Evolutionary conservation across 176 grass and related monocot species (phyloP), one percentile per base, ranked within the genome.

Genomic region (barley (Hordeum vulgare)): DNA sequence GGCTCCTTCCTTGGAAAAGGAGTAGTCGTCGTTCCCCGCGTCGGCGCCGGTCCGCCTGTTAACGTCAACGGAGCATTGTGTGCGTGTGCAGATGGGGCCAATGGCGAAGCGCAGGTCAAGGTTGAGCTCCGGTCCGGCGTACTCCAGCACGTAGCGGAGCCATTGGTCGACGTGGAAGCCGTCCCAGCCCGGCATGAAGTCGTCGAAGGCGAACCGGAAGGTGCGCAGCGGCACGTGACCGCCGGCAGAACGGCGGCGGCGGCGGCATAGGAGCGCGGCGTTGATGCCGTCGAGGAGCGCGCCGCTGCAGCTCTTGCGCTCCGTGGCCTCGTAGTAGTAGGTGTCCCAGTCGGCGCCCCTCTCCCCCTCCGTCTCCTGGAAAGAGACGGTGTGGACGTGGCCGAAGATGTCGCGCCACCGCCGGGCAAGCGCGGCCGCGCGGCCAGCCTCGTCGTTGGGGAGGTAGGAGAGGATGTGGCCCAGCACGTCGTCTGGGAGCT

Each of bases 351-450:
- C 71, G 71, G 5, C 3, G 8, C 6, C 4, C 5, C 21, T 33
- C 15, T 33, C 27, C 17, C 7, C 44, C 40, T 72, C 12, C 44
- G 1, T 27, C 73, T 75, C 45, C 26, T 34, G 31, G 64, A 20
- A 39, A 13, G 79, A 69, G 64, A 81, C 9, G 79, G 64, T 69
- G 79, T 81, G 79, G 31, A 70, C 47, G 47, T 25, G 15, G 49
- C 31, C 64, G 45, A 69, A 69, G 0, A 57, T 6, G 47, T 56
- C 0, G 21, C 79, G 24, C 69, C 69, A 72, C 23, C 69, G 67
- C 34, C 39, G 11, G n/a, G 6, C 13, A 2, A 72, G 69, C 39
- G 15, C 11, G 0, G 44, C 71, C 17, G 44, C 71, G 45, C 45
- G 44, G 25, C 25, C 42, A 11, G 70, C 70, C 40, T 73, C 24